A percentile compares a stretch with the other conserved stretches of the same genome.
phyloP scores from a whole-genome alignment of 345 rosid species.

The Hypericum androsaemum region DNA sequence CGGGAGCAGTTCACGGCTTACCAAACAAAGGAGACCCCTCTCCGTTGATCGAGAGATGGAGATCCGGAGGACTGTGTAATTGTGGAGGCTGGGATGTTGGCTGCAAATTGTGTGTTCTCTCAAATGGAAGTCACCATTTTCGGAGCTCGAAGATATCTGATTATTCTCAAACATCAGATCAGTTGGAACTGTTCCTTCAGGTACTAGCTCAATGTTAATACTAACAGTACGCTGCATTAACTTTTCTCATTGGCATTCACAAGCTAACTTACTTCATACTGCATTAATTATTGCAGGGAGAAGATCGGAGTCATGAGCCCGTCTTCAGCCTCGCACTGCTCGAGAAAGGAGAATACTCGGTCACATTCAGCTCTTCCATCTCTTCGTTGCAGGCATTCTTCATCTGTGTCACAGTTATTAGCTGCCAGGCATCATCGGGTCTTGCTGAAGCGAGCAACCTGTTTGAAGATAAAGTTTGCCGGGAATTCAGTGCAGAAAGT shows the following conservation, averaged over 20 bases:
- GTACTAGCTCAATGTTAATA: conserved; percentile 22
- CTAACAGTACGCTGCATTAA: background rate
- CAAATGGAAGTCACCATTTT: no score
- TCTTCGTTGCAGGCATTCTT: conserved; percentile 67
- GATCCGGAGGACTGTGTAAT: conserved; percentile 65
- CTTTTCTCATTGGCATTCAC: background rate
- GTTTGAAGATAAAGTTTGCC: conserved; percentile 15
- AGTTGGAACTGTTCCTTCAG: conserved; percentile 48
- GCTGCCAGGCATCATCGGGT: conserved; percentile 31
- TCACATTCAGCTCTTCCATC: conserved; percentile 52
- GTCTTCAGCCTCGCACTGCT: conserved; percentile 45
- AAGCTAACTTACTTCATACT: background rate
- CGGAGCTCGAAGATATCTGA: conserved; percentile 10
- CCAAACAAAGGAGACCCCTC: conserved; percentile 55
- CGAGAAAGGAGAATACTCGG: conserved; percentile 46
- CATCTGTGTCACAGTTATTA: conserved; percentile 39
- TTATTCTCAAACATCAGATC: conserved; percentile 17
- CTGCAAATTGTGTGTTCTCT: conserved; percentile 47
- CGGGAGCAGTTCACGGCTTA: conserved; percentile 67
- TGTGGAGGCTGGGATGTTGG: conserved; percentile 99
- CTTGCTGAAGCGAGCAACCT: conserved; percentile 12
- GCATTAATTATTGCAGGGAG: conserved; percentile 25
- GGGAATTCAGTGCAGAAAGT: conserved; percentile 15
- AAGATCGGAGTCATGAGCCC: conserved; percentile 24
- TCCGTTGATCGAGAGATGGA: conserved; percentile 66